phyloP scores from a whole-genome alignment of 2,329 filamentous ascomycete genomes.

The Colletotrichum lupini region DNA sequence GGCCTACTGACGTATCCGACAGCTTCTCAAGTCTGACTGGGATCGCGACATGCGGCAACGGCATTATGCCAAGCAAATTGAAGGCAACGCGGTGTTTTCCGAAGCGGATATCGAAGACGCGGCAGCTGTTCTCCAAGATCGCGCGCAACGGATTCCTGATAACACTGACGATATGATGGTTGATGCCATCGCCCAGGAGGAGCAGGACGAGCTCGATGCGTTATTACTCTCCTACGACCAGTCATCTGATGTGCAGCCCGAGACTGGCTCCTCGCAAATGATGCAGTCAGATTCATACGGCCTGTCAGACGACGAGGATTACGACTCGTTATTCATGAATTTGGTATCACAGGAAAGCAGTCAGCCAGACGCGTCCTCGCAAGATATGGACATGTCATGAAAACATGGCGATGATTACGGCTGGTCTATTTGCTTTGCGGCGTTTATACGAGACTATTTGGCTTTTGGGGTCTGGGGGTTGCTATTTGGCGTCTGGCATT shows the following conservation, averaged over 20 bases:
- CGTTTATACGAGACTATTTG: not conserved
- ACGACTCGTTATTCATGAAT: conserved; percentile 74
- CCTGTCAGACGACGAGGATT: conserved; percentile 68
- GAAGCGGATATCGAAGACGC: conserved; percentile 65
- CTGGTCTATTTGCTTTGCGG: conserved; percentile 12
- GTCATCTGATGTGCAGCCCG: conserved; percentile 34
- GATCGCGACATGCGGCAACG: conserved; percentile 46
- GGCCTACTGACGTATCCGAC: not conserved
- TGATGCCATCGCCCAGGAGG: conserved; percentile 61
- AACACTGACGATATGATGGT: conserved; percentile 62
- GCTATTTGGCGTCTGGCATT: not conserved
- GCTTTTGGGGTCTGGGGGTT: not conserved
- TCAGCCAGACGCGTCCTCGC: conserved; percentile 41
- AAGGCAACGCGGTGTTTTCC: conserved; percentile 53
- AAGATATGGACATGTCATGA: conserved; percentile 61
- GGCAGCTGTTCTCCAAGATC: conserved; percentile 47
- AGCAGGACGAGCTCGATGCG: conserved; percentile 68
- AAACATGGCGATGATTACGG: not conserved
- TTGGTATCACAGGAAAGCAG: conserved; percentile 60
- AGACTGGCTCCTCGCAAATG: conserved; percentile 47
- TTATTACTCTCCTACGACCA: conserved; percentile 61
- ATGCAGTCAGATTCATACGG: conserved; percentile 37
- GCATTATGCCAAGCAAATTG: conserved; percentile 49
- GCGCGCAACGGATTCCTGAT: conserved; percentile 33
- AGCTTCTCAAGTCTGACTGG: conserved; percentile 50